Percentiles rank a stretch among this genome's conserved stretches.
These are phyloP conservation scores for Emmonsia crescens DNA, from an alignment of 2,329 filamentous ascomycete genomes.

Conservation along the genomic window DNA sequence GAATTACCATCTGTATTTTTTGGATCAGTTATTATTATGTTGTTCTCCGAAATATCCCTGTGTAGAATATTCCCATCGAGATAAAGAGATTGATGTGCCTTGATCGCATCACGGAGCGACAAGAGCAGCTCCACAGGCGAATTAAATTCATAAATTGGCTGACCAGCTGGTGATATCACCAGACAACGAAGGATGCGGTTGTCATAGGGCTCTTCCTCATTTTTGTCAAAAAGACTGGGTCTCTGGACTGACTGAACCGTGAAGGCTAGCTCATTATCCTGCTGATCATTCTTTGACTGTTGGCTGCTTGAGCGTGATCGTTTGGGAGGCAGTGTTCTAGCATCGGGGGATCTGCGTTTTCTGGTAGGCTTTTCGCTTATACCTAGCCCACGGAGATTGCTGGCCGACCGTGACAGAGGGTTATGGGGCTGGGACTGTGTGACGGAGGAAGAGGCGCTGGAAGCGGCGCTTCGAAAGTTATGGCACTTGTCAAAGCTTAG, in stretches of 20 bases:
- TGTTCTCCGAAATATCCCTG: constrained; percentile 28
- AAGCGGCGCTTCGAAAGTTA: constrained; percentile 10
- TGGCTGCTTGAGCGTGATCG: constrained; percentile 1
- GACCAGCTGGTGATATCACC: constrained; percentile 21
- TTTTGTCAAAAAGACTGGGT: constrained; percentile 4
- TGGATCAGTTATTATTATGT: constrained; percentile 28
- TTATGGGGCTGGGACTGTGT: neutral
- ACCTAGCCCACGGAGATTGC: neutral
- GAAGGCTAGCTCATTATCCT: constrained; percentile 6
- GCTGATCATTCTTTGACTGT: neutral
- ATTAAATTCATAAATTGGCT: constrained; percentile 19
- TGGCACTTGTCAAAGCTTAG: constrained; percentile 18
- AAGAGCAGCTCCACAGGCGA: constrained; percentile 25
- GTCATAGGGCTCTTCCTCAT: constrained; percentile 11
- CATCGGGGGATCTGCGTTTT: constrained; percentile 7
- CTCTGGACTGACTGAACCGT: neutral
- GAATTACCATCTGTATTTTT: constrained; percentile 5
- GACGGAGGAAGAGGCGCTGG: constrained; percentile 8
- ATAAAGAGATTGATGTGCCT: constrained; percentile 28
- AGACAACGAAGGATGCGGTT: constrained; percentile 24
- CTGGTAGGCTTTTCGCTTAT: neutral
- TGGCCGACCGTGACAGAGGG: constrained; percentile 3
- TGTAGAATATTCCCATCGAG: constrained; percentile 26
- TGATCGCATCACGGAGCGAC: constrained; percentile 26
- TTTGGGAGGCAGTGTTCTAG: neutral